These are phyloP conservation scores for Bidens hawaiensis DNA, from an alignment of 140 eudicot genomes.

Conservation along the genomic window DNA sequence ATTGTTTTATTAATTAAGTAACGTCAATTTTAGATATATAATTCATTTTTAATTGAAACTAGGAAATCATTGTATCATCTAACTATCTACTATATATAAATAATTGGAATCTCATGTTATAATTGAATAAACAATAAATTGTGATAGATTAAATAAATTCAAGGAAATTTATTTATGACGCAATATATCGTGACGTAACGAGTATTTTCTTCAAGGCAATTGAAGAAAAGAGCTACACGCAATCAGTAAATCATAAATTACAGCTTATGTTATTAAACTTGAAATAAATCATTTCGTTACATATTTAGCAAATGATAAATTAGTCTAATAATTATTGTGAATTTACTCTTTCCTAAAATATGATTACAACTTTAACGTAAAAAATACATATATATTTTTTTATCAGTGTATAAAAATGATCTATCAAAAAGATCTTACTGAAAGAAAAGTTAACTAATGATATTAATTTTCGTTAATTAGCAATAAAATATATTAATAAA, in stretches of 20 bases:
- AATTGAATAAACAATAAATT: neutral
- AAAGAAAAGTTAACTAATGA: neutral
- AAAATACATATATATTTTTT: neutral
- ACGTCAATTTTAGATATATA: neutral
- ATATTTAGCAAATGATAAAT: neutral
- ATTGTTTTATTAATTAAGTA: neutral
- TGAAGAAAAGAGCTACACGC: slow-evolving; percentile 13
- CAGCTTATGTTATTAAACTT: neutral
- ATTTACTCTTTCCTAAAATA: neutral
- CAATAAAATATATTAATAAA: neutral
- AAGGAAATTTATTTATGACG: slow-evolving; percentile 24
- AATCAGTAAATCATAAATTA: slow-evolving; percentile 1
- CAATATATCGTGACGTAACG: slow-evolving; percentile 27
- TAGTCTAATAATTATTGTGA: neutral
- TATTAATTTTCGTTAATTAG: neutral
- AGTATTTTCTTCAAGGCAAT: neutral
- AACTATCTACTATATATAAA: neutral
- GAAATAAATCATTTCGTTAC: neutral
- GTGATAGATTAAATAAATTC: neutral
- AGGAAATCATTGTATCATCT: neutral
- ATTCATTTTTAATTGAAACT: neutral
- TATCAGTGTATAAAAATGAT: too few species aligned
- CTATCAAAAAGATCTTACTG: neutral
- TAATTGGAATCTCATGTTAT: neutral
- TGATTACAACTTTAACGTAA: neutral